phyloP scores from a whole-genome alignment of 495 filamentous ascomycete species.

The Daldinia caldariorum region DNA sequence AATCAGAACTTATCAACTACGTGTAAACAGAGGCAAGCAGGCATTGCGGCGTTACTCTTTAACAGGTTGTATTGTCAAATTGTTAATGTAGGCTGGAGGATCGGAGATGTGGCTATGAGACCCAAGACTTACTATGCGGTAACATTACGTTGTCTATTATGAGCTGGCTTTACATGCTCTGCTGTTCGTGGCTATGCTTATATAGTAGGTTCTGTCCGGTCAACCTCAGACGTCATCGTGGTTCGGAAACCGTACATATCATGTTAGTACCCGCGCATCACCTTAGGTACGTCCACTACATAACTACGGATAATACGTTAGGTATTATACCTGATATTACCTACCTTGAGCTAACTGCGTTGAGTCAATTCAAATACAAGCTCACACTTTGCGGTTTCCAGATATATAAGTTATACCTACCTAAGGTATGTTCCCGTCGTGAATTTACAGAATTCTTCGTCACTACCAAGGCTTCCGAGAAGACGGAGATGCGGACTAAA shows the following conservation, averaged over 20 bases:
- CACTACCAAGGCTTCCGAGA: not conserved
- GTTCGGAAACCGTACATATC: not conserved
- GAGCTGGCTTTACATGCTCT: not conserved
- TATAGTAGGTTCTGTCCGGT: not conserved
- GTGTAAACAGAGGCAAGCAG: not conserved
- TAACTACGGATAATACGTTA: not conserved
- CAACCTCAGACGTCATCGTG: not conserved
- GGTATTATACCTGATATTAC: no score
- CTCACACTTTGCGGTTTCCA: not conserved
- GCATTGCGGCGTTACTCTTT: not conserved
- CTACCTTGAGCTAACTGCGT: no score
- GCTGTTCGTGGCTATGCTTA: conserved; percentile 9
- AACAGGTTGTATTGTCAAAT: not conserved
- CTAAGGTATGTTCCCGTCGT: not conserved
- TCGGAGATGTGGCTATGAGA: conserved; percentile 1
- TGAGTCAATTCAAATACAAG: not conserved
- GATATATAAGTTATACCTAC: not conserved
- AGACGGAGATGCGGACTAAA: not conserved
- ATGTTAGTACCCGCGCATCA: not conserved
- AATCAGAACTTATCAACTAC: conserved; percentile 12
- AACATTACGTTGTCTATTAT: not conserved
- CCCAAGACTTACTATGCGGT: not conserved
- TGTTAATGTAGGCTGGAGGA: not conserved
- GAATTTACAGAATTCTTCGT: not conserved
- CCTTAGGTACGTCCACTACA: not conserved